These are phyloP conservation scores for Oemleria cerasiformis DNA, from an alignment of 306 rosid genomes.

Conservation along the genomic window DNA sequence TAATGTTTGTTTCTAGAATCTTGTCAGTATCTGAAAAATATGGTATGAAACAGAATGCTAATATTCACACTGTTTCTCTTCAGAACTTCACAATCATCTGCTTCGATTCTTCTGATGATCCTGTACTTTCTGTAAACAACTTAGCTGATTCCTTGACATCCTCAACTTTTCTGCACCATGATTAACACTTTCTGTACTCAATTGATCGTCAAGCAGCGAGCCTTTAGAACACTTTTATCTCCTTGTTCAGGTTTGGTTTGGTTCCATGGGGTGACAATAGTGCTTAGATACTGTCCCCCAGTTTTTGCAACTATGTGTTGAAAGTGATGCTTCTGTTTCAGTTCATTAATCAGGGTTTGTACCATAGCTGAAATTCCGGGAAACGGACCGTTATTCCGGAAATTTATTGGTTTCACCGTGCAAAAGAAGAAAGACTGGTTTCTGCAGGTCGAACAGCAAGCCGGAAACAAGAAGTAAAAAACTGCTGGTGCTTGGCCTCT, in stretches of 20 bases:
- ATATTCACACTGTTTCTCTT: constrained; percentile 53
- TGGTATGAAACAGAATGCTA: constrained; percentile 25
- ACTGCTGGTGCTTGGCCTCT: neutral
- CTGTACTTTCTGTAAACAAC: constrained; percentile 56
- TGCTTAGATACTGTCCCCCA: constrained; percentile 62
- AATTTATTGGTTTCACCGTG: neutral
- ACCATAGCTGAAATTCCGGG: constrained; percentile 25
- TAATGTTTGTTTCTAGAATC: neutral
- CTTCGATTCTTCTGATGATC: constrained; percentile 52
- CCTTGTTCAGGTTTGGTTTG: constrained; percentile 65
- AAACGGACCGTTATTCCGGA: neutral
- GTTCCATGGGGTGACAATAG: constrained; percentile 72
- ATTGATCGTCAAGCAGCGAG: neutral
- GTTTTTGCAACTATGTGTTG: constrained; percentile 1
- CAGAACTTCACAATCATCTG: constrained; percentile 48
- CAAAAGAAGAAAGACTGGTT: neutral
- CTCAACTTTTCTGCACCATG: constrained; percentile 62
- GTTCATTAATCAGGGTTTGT: constrained; percentile 13
- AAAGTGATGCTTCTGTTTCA: neutral
- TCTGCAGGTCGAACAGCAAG: neutral
- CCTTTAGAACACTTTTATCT: neutral
- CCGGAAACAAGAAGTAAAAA: neutral
- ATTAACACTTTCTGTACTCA: neutral
- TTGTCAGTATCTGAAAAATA: neutral
- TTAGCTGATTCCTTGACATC: constrained; percentile 65